Conservation (phyloP, 2,329 filamentous ascomycete genomes). For the Epichloe glyceriae region DNA sequence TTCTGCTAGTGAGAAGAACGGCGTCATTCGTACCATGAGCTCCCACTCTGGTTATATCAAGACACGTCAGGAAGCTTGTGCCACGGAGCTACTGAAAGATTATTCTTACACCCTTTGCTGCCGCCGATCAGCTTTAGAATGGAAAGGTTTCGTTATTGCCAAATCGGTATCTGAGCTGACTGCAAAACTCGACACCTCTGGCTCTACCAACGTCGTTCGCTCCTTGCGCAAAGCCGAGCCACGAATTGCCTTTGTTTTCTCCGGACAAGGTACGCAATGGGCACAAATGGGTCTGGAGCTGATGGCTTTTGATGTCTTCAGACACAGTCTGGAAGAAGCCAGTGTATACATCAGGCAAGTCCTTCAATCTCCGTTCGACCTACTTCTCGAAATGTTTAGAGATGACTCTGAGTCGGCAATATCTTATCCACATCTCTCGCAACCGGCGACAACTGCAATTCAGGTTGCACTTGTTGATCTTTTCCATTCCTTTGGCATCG, state of each 20-base stretch:
- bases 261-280: constrained; percentile 31
- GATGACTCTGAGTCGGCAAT: constrained; percentile 15
- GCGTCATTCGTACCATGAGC: constrained; percentile 23
- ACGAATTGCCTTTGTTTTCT: constrained; percentile 28
- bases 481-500: constrained; percentile 19
- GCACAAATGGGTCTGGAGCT: constrained; percentile 29
- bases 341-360: constrained; percentile 16
- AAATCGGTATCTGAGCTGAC: constrained; percentile 20
- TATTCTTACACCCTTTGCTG: constrained; percentile 34
- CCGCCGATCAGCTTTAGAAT: constrained; percentile 31
- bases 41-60: constrained; percentile 22
- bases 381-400: constrained; percentile 24
- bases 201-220: constrained; percentile 11
- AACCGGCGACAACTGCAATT: constrained; percentile 28
- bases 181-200: constrained; percentile 13
- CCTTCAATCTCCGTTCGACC: constrained; percentile 20
- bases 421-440: constrained; percentile 23
- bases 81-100: constrained; percentile 19
- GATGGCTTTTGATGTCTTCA: constrained; percentile 29
- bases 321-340: constrained; percentile 23
- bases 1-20: constrained; percentile 30
- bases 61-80: constrained; percentile 1
- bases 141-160: constrained; percentile 27
- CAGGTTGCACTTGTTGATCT: constrained; percentile 31
- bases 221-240: constrained; percentile 15